A percentile compares a stretch with the other conserved stretches of the same genome.
Evolutionary conservation across 116 monocot species (phyloP).

Genomic region (Cymodocea nodosa): DNA sequence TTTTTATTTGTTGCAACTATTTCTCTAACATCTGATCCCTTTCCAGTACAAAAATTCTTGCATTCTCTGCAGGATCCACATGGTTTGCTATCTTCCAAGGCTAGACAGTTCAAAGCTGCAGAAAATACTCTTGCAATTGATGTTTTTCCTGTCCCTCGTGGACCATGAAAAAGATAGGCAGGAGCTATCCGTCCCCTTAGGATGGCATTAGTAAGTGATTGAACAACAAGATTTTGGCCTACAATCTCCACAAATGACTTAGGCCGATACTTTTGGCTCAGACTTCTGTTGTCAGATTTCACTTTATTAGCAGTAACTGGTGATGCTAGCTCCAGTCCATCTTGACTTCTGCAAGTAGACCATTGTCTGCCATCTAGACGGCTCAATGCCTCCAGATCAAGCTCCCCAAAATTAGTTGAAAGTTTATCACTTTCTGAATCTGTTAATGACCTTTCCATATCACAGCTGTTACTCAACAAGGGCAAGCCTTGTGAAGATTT

Average conservation of each 20-base stretch:
- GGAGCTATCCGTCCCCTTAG: conserved; percentile 39
- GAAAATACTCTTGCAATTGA: conserved; percentile 62
- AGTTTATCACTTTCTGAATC: conserved; percentile 55
- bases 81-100: conserved; percentile 42
- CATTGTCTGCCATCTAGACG: conserved; percentile 85
- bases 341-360: conserved; percentile 87
- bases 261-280: conserved; percentile 57
- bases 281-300: conserved; percentile 28
- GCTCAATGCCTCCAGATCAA: conserved; percentile 80
- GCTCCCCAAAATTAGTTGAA: conserved; percentile 71
- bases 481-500: conserved; percentile 44
- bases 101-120: conserved; percentile 48
- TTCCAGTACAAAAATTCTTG: conserved; percentile 51
- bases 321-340: conserved; percentile 27
- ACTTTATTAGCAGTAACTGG: conserved; percentile 13
- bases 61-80: conserved; percentile 74
- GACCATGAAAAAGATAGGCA: conserved; percentile 66
- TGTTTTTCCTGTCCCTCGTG: conserved; percentile 70
- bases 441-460: conserved; percentile 23
- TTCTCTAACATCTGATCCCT: conserved; percentile 48
- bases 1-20: conserved; percentile 39
- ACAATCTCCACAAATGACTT: conserved; percentile 51
- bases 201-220: conserved; percentile 49
- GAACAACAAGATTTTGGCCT: conserved; percentile 56
- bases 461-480: conserved; percentile 42